These are phyloP conservation scores for Cordia subcordata DNA, from an alignment of 257 asterid species.

Conservation along the genomic window DNA sequence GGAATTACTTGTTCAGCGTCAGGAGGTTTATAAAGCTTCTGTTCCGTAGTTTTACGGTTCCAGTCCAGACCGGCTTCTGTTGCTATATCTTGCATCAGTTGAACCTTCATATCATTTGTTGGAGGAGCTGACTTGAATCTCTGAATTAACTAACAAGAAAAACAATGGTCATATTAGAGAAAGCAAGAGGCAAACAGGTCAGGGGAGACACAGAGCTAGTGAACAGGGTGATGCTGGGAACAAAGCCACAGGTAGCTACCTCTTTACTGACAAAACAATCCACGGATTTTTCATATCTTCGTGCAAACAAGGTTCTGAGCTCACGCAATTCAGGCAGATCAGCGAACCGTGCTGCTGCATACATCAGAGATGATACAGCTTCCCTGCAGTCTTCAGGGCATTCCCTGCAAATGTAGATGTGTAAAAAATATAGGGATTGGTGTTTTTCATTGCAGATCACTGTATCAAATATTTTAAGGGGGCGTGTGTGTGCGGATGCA, in stretches of 20 bases:
- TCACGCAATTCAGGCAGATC: slow-evolving; percentile 87
- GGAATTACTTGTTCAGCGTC: slow-evolving; percentile 35
- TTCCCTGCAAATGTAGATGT: slow-evolving; percentile 40
- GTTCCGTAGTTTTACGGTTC: slow-evolving; percentile 64
- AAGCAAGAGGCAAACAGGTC: too few species aligned
- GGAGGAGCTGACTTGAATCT: slow-evolving; percentile 46
- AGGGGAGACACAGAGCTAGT: not conserved
- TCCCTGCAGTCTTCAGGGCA: slow-evolving; percentile 90
- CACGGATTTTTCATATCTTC: slow-evolving; percentile 52
- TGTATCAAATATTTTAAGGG: too few species aligned
- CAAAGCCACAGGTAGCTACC: slow-evolving; percentile 26
- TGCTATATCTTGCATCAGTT: slow-evolving; percentile 65
- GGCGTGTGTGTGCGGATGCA: too few species aligned
- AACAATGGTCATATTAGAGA: not conserved
- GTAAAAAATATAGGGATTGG: not conserved
- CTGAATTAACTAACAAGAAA: slow-evolving; percentile 48
- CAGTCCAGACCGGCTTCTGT: slow-evolving; percentile 54
- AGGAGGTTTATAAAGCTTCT: slow-evolving; percentile 39
- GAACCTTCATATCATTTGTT: slow-evolving; percentile 56
- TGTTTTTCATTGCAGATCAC: too few species aligned
- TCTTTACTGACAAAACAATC: slow-evolving; percentile 57
- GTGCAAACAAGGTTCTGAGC: slow-evolving; percentile 58
- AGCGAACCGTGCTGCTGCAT: slow-evolving; percentile 87
- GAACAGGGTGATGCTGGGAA: not conserved
- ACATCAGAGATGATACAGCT: slow-evolving; percentile 70